A percentile compares a stretch with the other conserved stretches of the same genome.
Conservation (phyloP, 1,139 yeast genomes). For the Saccharomyces hybrid region DNA sequence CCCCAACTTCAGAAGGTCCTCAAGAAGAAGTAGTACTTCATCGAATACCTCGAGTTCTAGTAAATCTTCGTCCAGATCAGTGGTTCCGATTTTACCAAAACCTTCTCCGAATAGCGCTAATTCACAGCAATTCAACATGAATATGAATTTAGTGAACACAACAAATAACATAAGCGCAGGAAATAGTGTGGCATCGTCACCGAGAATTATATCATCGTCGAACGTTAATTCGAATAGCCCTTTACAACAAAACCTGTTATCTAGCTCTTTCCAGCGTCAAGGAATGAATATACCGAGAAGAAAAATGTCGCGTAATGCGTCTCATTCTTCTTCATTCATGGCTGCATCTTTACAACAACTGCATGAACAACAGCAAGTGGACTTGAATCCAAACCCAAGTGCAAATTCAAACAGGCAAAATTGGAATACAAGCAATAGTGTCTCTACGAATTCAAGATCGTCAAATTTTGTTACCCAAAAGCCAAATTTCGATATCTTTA, state of each 20-base stretch:
- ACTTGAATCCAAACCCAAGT: conserved; percentile 7
- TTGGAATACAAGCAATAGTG: conserved; percentile 6
- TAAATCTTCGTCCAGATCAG: conserved; percentile 27
- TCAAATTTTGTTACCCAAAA: conserved; percentile 17
- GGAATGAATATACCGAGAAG: conserved; percentile 26
- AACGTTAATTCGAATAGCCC: conserved; percentile 16
- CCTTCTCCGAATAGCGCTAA: conserved; percentile 20
- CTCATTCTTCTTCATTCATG: conserved; percentile 27
- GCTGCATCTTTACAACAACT: conserved; percentile 26
- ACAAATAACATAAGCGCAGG: neutral
- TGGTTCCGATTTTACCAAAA: conserved; percentile 32
- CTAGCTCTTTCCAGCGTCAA: conserved; percentile 20
- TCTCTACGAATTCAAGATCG: conserved; percentile 13
- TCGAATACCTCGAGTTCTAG: conserved; percentile 27
- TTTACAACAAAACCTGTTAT: conserved; percentile 15
- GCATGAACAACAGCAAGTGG: conserved; percentile 14
- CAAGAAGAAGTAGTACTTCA: conserved; percentile 29
- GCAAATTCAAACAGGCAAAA: conserved; percentile 4
- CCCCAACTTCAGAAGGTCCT: conserved; percentile 8
- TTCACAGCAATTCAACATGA: conserved; percentile 1
- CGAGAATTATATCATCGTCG: conserved; percentile 16
- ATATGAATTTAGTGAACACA: neutral
- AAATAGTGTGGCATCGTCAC: conserved; percentile 28
- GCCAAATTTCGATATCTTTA: conserved; percentile 19
- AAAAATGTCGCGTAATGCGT: conserved; percentile 25